Conservation (phyloP, 78 protist genomes). For the Guillardia theta region DNA sequence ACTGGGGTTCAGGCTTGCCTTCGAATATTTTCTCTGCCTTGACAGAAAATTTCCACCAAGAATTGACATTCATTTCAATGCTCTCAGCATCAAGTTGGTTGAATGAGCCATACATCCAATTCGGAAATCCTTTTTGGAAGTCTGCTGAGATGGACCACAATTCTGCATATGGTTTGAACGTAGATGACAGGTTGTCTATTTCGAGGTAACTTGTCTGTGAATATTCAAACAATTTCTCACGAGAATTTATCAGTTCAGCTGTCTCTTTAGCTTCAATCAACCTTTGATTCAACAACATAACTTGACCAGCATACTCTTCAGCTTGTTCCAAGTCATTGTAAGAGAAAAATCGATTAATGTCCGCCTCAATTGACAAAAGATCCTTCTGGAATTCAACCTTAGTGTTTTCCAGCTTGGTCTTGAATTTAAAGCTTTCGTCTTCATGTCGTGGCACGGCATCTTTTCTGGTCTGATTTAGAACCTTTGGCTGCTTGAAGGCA, state of each 20-base stretch:
- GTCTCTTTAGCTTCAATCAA: background rate
- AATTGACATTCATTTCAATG: slow-evolving; percentile 9
- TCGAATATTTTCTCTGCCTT: background rate
- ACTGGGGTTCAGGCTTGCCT: background rate
- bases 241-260: background rate
- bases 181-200: background rate
- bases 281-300: background rate
- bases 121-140: background rate
- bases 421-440: background rate
- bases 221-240: slow-evolving; percentile 48
- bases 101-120: slow-evolving; percentile 14
- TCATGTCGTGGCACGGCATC: background rate
- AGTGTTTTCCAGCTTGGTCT: background rate
- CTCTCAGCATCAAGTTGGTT: background rate
- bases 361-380: background rate
- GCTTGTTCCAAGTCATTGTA: background rate
- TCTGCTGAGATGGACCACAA: slow-evolving; percentile 44
- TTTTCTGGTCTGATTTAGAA: background rate
- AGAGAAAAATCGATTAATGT: background rate
- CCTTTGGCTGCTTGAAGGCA: background rate
- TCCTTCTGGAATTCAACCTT: background rate
- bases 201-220: slow-evolving; percentile 18
- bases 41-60: background rate
- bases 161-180: slow-evolving; percentile 17
- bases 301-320: slow-evolving; percentile 5